Conservation (phyloP, 2,329 filamentous ascomycete species). For the Aspergillus thermomutatus region DNA sequence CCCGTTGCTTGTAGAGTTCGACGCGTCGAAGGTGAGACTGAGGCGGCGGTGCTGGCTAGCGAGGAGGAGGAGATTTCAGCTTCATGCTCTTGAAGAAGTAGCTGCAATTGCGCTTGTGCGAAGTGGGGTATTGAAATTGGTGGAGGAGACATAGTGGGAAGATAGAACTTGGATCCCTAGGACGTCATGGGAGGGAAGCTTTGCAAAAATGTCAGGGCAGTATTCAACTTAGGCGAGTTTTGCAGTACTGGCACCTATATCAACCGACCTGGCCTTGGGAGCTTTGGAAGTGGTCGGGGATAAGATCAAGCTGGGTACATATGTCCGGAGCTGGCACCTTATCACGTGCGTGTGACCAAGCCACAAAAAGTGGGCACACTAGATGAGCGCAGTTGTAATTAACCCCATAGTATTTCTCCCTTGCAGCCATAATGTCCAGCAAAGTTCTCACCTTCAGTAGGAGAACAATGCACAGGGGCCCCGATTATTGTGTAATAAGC, state of each 20-base stretch:
- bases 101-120: slow-evolving; percentile 40
- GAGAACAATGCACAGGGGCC: no score
- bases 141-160: background rate
- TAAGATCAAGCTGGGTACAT: background rate
- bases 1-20: slow-evolving; percentile 42
- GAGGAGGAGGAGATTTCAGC: slow-evolving; percentile 43
- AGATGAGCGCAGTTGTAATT: no score
- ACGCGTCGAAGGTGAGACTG: slow-evolving; percentile 41
- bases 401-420: no score
- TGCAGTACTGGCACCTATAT: background rate
- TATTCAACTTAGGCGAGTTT: background rate
- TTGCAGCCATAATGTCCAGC: no score
- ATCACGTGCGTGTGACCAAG: background rate
- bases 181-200: background rate
- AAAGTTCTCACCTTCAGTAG: no score
- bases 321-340: background rate
- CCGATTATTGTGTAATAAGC: background rate
- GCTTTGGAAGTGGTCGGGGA: background rate
- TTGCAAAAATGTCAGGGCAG: background rate
- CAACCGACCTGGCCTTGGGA: background rate
- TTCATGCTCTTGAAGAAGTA: slow-evolving; percentile 44
- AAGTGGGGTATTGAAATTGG: slow-evolving; percentile 39
- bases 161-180: background rate
- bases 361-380: no score
- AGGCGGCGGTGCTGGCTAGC: slow-evolving; percentile 38